Percentiles rank a stretch among this genome's conserved stretches.
Evolutionary conservation across 257 asterid species (phyloP).

Genomic region (Rauvolfia tetraphylla): DNA sequence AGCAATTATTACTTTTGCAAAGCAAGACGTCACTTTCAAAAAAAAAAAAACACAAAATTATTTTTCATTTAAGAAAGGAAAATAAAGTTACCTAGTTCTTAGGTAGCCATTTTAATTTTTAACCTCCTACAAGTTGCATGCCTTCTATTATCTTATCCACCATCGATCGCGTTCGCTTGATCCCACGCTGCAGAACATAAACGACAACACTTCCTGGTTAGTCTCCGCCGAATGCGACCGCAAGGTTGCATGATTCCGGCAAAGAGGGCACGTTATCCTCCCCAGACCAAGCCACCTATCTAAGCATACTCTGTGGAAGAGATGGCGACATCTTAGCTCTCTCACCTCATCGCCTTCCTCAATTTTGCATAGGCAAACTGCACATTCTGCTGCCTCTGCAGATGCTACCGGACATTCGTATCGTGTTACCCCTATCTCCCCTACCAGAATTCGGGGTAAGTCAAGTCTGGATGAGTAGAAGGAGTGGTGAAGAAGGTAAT

Average conservation of each 20-base stretch:
- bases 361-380: slow-evolving; percentile 22
- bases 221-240: neutral
- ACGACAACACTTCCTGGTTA: slow-evolving; percentile 8
- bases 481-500: slow-evolving; percentile 13
- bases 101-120: no score
- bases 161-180: slow-evolving; percentile 16
- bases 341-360: slow-evolving; percentile 27
- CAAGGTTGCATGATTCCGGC: slow-evolving; percentile 18
- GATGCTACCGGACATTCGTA: neutral
- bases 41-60: no score
- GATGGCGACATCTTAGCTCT: slow-evolving; percentile 31
- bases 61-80: no score
- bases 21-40: no score
- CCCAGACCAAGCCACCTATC: slow-evolving; percentile 32
- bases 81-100: no score
- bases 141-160: slow-evolving; percentile 19
- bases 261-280: slow-evolving; percentile 27
- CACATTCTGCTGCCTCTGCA: neutral
- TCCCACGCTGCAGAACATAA: neutral
- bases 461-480: neutral
- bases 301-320: slow-evolving; percentile 30
- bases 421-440: neutral
- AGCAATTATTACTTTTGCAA: no score
- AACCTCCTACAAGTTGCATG: neutral
- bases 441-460: neutral